These are phyloP conservation scores for Raphanus sativus DNA, from an alignment of 345 rosid genomes.

Conservation along the genomic window DNA sequence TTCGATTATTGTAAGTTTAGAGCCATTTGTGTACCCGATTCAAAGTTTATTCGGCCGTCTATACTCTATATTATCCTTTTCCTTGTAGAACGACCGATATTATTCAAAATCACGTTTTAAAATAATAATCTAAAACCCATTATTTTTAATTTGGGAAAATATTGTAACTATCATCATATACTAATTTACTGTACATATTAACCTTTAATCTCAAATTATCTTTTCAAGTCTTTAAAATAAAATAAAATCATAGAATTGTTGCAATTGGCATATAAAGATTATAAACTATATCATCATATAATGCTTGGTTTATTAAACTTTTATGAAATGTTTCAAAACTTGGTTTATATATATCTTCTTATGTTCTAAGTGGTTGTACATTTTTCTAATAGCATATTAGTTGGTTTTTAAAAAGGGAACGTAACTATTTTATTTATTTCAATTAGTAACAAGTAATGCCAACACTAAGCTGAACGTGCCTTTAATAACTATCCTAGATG, in stretches of 20 bases:
- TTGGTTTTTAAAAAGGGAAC: neutral
- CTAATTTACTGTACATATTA: neutral
- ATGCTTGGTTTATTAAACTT: too few relatives aligned
- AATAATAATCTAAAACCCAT: neutral
- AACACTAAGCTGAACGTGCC: constrained; percentile 20
- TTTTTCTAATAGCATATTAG: neutral
- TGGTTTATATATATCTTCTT: neutral
- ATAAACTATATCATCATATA: too few relatives aligned
- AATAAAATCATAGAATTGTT: neutral
- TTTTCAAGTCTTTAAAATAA: neutral
- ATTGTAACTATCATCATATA: neutral
- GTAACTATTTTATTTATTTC: constrained; percentile 5
- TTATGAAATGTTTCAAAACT: too few relatives aligned
- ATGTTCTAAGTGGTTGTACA: neutral
- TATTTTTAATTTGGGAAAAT: neutral
- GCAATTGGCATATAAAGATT: neutral
- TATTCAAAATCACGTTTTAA: neutral
- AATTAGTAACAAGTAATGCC: constrained; percentile 19
- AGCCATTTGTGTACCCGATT: constrained; percentile 14
- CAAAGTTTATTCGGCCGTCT: neutral
- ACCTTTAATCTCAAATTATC: neutral
- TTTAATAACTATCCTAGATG: neutral
- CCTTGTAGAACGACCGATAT: neutral
- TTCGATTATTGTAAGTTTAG: neutral
- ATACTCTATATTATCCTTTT: neutral